phyloP scores from a whole-genome alignment of 805 yeast genomes.

The Metschnikowia lachancei region DNA sequence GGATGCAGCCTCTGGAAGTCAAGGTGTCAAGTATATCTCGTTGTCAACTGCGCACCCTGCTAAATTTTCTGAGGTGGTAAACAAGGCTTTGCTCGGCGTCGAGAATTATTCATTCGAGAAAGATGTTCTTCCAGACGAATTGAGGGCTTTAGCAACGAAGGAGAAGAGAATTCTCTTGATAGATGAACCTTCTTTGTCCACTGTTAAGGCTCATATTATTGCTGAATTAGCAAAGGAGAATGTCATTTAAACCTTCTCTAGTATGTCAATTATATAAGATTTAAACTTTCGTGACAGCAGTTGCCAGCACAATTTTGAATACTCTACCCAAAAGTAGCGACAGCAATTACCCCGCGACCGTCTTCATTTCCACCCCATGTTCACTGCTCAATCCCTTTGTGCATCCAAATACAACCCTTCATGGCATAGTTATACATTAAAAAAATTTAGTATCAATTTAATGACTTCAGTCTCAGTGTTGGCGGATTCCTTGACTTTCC shows the following conservation, averaged over 20 bases:
- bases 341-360: no score
- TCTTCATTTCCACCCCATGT: no score
- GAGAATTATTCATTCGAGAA: constrained; percentile 80
- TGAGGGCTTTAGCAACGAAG: constrained; percentile 65
- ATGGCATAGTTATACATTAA: no score
- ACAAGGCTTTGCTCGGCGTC: constrained; percentile 63
- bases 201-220: constrained; percentile 71
- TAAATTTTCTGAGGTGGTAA: constrained; percentile 94
- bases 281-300: no score
- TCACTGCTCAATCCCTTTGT: no score
- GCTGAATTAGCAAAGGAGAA: constrained; percentile 52
- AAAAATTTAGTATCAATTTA: no score
- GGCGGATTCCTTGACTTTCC: no score
- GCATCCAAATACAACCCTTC: no score
- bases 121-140: constrained; percentile 86
- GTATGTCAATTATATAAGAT: neutral
- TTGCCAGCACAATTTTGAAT: no score
- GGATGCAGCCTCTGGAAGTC: constrained; percentile 39
- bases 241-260: neutral
- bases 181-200: constrained; percentile 68
- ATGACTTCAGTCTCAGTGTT: no score
- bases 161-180: constrained; percentile 73
- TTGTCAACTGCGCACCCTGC: constrained; percentile 99
- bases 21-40: constrained; percentile 56
- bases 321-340: no score